phyloP scores from a whole-genome alignment of 2,329 filamentous ascomycete species.

The Diplodia scrobiculata region DNA sequence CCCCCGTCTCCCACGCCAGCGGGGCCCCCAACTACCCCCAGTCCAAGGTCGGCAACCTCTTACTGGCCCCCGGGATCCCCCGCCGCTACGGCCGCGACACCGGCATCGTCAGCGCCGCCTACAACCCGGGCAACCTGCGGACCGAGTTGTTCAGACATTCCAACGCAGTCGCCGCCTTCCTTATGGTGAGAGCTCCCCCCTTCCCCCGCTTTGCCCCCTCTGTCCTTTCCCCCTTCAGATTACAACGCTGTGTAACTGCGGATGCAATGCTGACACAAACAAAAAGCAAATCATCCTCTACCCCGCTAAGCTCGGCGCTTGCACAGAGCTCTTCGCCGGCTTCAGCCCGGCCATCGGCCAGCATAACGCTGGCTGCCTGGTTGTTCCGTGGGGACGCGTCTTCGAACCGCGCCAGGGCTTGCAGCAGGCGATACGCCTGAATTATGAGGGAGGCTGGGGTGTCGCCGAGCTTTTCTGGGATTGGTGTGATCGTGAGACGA shows the following conservation, averaged over 20 bases:
- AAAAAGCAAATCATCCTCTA: slow-evolving; percentile 19
- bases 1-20: neutral
- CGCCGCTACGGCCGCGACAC: slow-evolving; percentile 31
- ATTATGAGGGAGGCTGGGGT: slow-evolving; percentile 46
- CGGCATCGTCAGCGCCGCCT: slow-evolving; percentile 34
- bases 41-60: slow-evolving; percentile 38
- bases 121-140: slow-evolving; percentile 49
- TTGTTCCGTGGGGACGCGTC: slow-evolving; percentile 54
- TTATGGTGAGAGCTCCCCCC: slow-evolving; percentile 2
- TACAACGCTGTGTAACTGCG: neutral
- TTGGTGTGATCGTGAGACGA: slow-evolving; percentile 44
- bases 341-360: slow-evolving; percentile 32
- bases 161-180: neutral
- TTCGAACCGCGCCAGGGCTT: slow-evolving; percentile 42
- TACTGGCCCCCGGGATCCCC: slow-evolving; percentile 36
- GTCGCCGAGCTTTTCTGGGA: slow-evolving; percentile 47
- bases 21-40: slow-evolving; percentile 33
- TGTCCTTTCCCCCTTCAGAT: neutral
- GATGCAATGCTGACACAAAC: neutral
- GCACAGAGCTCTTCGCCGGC: slow-evolving; percentile 28
- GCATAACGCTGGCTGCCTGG: slow-evolving; percentile 36
- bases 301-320: slow-evolving; percentile 27
- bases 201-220: neutral
- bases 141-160: slow-evolving; percentile 44
- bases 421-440: slow-evolving; percentile 37